phyloP scores from a whole-genome alignment of 768 basidiomycete species.

The Rhodotorula diobovata region DNA sequence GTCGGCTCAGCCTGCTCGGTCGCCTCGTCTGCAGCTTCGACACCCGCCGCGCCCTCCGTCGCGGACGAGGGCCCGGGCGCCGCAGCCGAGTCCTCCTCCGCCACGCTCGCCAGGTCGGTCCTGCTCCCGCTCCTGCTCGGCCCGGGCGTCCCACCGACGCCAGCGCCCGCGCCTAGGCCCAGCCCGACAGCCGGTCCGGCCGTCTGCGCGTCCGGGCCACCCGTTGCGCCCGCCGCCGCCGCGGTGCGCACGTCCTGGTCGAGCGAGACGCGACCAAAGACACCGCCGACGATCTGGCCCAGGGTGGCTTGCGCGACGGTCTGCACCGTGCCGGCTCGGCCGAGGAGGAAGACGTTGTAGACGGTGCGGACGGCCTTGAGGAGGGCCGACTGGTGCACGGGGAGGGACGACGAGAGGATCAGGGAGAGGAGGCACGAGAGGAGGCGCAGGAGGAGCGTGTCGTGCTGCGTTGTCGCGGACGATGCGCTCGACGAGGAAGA shows the following conservation, averaged over 20 bases:
- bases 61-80: not conserved
- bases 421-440: slow-evolving; percentile 89
- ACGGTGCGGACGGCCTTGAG: slow-evolving; percentile 95
- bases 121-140: slow-evolving; percentile 15
- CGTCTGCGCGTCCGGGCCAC: no score
- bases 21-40: not conserved
- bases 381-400: slow-evolving; percentile 91
- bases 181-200: not conserved
- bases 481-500: slow-evolving; percentile 87
- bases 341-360: slow-evolving; percentile 94
- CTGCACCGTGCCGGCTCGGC: slow-evolving; percentile 84
- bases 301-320: slow-evolving; percentile 97
- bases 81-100: slow-evolving; percentile 9
- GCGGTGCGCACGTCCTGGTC: slow-evolving; percentile 17
- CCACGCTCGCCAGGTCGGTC: slow-evolving; percentile 30
- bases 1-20: not conserved
- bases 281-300: slow-evolving; percentile 96
- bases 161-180: not conserved
- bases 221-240: not conserved
- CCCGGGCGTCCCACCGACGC: not conserved
- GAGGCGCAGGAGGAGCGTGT: slow-evolving; percentile 75
- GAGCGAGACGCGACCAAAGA: slow-evolving; percentile 64
- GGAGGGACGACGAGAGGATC: slow-evolving; percentile 63
- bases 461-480: slow-evolving; percentile 57
- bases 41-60: not conserved